Conservation (phyloP, 495 filamentous ascomycete genomes). For the Beverwykella pulmonaria region DNA sequence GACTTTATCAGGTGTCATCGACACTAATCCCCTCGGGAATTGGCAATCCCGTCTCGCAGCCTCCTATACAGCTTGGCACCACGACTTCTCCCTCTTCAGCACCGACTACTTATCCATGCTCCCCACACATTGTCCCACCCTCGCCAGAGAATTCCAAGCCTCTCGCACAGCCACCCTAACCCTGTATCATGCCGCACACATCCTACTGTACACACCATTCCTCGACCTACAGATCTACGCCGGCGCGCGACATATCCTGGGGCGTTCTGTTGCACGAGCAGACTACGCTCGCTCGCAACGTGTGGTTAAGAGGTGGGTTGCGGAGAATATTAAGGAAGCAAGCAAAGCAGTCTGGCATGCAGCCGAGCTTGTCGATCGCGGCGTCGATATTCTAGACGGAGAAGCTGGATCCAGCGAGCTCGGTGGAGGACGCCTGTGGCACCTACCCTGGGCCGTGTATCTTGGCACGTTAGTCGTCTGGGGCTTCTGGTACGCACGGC, state of each 20-base stretch:
- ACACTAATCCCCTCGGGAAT: slow-evolving; percentile 49
- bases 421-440: slow-evolving; percentile 56
- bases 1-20: slow-evolving; percentile 22
- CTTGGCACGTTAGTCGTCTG: slow-evolving; percentile 57
- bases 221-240: slow-evolving; percentile 60
- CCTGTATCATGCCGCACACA: slow-evolving; percentile 56
- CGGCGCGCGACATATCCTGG: slow-evolving; percentile 56
- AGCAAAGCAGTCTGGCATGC: slow-evolving; percentile 53
- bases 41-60: slow-evolving; percentile 55
- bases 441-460: slow-evolving; percentile 62
- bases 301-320: slow-evolving; percentile 51
- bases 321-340: slow-evolving; percentile 25
- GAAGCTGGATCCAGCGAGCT: slow-evolving; percentile 41
- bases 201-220: slow-evolving; percentile 57
- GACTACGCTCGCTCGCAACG: slow-evolving; percentile 54
- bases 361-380: slow-evolving; percentile 51
- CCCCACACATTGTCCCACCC: not conserved
- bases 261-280: slow-evolving; percentile 49
- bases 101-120: slow-evolving; percentile 35
- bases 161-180: slow-evolving; percentile 51
- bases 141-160: slow-evolving; percentile 45
- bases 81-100: slow-evolving; percentile 56
- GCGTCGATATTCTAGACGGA: slow-evolving; percentile 51
- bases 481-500: slow-evolving; percentile 51
- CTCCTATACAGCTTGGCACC: slow-evolving; percentile 59